Evolutionary conservation across 176 grass and related monocot species (phyloP).

Genomic region (Phoenix roebelenii): DNA sequence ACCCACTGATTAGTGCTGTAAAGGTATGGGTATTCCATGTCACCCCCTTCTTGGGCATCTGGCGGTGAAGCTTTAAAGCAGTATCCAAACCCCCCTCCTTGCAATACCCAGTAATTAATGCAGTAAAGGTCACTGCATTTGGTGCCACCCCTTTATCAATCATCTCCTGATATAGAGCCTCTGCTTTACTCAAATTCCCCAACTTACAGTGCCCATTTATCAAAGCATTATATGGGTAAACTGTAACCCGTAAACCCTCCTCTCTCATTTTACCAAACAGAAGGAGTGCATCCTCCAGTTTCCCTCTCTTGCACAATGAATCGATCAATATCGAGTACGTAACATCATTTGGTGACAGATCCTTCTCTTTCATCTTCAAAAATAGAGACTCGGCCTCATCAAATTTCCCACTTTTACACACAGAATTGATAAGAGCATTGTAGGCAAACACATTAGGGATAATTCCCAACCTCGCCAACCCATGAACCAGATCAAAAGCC

Average conservation of each 20-base stretch:
- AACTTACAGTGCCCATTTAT: conserved; percentile 58
- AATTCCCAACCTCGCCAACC: conserved; percentile 40
- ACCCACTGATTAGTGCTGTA: conserved; percentile 54
- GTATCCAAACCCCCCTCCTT: conserved; percentile 34
- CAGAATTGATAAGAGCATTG: conserved; percentile 64
- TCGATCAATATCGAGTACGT: conserved; percentile 81
- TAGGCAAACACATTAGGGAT: conserved; percentile 55
- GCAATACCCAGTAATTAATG: conserved; percentile 47
- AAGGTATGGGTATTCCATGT: conserved; percentile 51
- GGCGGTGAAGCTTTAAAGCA: conserved; percentile 46
- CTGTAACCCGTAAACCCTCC: conserved; percentile 30
- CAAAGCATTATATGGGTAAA: conserved; percentile 88
- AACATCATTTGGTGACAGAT: conserved; percentile 56
- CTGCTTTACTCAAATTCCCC: conserved; percentile 36
- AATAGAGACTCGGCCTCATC: conserved; percentile 68
- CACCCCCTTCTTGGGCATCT: conserved; percentile 38
- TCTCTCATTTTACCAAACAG: conserved; percentile 53
- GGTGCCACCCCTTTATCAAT: conserved; percentile 42
- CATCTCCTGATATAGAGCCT: conserved; percentile 35
- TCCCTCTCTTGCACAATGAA: conserved; percentile 65
- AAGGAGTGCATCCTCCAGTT: conserved; percentile 39
- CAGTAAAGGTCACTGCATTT: conserved; percentile 43
- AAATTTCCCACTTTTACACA: conserved; percentile 54
- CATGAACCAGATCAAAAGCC: conserved; percentile 50
- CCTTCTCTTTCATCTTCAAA: conserved; percentile 33